Percentiles rank a stretch among this genome's conserved stretches.
These are phyloP conservation scores for Pythium myriotylum DNA, from an alignment of 352 stramenopile genomes.

Conservation along the genomic window DNA sequence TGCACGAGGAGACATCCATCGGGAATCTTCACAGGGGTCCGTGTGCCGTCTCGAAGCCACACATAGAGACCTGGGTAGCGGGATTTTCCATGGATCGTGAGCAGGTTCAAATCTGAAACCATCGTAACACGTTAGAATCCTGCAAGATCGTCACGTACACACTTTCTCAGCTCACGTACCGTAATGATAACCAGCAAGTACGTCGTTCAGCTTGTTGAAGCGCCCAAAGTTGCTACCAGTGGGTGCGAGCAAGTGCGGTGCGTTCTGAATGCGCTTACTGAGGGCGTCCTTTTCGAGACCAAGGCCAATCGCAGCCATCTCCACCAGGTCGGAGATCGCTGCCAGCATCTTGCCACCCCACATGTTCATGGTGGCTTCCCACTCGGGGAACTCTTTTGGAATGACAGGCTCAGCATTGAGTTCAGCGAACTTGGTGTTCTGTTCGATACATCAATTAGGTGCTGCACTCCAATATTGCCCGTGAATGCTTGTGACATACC, in stretches of 20 bases:
- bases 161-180: conserved; percentile 18
- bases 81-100: conserved; percentile 94
- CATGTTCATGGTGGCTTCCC: conserved; percentile 89
- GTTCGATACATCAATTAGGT: no score
- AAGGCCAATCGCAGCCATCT: conserved; percentile 88
- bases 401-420: conserved; percentile 90
- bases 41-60: conserved; percentile 88
- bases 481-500: conserved; percentile 12
- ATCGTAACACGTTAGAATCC: not conserved
- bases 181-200: conserved; percentile 93
- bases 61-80: conserved; percentile 91
- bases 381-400: conserved; percentile 85
- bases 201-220: conserved; percentile 80
- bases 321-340: conserved; percentile 78
- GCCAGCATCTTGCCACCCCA: conserved; percentile 91
- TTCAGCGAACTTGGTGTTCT: conserved; percentile 78
- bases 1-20: conserved; percentile 86
- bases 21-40: conserved; percentile 86
- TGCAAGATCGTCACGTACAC: no score
- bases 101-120: conserved; percentile 83
- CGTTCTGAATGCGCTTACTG: conserved; percentile 76
- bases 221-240: conserved; percentile 89
- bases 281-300: conserved; percentile 82
- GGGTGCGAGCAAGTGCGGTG: conserved; percentile 89
- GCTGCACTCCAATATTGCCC: no score